Conservation (phyloP, 176 grass and related monocot genomes). For the Zizania latifolia region DNA sequence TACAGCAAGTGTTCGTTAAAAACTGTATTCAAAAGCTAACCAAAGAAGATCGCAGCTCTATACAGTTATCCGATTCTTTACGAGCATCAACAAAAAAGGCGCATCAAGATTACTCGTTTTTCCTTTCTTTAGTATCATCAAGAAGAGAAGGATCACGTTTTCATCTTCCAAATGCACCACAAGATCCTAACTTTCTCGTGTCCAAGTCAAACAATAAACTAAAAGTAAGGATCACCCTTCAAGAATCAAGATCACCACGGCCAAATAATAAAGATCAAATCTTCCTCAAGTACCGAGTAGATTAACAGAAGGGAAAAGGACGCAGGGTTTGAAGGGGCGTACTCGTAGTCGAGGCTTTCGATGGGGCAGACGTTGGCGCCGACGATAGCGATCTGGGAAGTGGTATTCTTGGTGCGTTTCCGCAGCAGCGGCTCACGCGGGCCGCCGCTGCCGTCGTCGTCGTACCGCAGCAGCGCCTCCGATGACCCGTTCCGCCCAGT, state of each 20-base stretch:
- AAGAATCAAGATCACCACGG: neutral
- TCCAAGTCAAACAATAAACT: neutral
- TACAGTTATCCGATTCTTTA: neutral
- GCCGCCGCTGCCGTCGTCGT: conserved; percentile 30
- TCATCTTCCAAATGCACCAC: neutral
- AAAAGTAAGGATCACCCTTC: neutral
- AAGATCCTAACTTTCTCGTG: conserved; percentile 3
- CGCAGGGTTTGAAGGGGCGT: neutral
- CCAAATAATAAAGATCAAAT: neutral
- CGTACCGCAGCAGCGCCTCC: conserved; percentile 32
- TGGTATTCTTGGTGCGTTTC: conserved; percentile 68
- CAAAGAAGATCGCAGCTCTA: neutral
- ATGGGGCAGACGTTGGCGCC: conserved; percentile 79
- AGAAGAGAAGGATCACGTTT: conserved; percentile 4
- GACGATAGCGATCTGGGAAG: conserved; percentile 88
- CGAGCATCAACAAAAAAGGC: neutral
- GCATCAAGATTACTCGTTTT: neutral
- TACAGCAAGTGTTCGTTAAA: neutral
- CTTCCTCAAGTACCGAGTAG: neutral
- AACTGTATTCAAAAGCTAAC: neutral
- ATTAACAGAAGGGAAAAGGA: neutral
- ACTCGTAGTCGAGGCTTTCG: conserved; percentile 97
- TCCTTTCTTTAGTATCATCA: neutral
- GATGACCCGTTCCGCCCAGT: conserved; percentile 35
- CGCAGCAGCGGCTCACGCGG: conserved; percentile 56